A percentile compares a stretch with the other conserved stretches of the same genome.
phyloP scores from a whole-genome alignment of 495 filamentous ascomycete genomes.

The Baudoinia panamericana region DNA sequence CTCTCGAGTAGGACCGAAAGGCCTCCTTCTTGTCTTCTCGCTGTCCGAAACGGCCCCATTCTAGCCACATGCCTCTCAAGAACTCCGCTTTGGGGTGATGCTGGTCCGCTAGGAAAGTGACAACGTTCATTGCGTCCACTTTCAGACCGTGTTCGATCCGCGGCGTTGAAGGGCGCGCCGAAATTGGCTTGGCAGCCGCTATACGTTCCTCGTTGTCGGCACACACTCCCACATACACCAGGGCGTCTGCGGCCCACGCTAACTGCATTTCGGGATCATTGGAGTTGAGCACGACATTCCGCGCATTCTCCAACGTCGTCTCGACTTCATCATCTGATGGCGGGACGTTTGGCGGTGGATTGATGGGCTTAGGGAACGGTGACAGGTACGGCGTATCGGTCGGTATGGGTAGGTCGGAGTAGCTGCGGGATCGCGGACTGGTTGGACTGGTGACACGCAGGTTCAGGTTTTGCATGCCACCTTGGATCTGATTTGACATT shows the following conservation, averaged over 20 bases:
- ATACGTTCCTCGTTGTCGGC: constrained; percentile 53
- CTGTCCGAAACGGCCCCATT: constrained; percentile 91
- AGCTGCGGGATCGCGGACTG: constrained; percentile 26
- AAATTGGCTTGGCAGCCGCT: constrained; percentile 46
- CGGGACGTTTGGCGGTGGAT: constrained; percentile 77
- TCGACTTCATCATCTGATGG: constrained; percentile 92
- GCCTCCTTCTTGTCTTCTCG: constrained; percentile 88
- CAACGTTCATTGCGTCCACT: constrained; percentile 80
- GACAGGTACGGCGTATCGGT: constrained; percentile 58
- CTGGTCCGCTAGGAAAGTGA: constrained; percentile 78
- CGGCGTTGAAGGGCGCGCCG: constrained; percentile 56
- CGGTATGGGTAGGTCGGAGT: constrained; percentile 11
- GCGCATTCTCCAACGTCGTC: constrained; percentile 67
- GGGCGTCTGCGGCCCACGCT: constrained; percentile 85
- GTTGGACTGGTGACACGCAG: constrained; percentile 49
- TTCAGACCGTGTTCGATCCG: constrained; percentile 75
- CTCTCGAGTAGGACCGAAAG: constrained; percentile 67
- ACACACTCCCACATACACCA: constrained; percentile 78
- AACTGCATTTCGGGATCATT: constrained; percentile 95
- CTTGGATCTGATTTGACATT: constrained; percentile 76
- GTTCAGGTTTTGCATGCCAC: constrained; percentile 80
- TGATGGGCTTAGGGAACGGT: constrained; percentile 73
- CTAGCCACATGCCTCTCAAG: constrained; percentile 90
- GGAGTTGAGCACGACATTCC: constrained; percentile 73
- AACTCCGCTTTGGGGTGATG: constrained; percentile 89